Conservation (phyloP, 768 basidiomycete species). For the Russula sp. region DNA sequence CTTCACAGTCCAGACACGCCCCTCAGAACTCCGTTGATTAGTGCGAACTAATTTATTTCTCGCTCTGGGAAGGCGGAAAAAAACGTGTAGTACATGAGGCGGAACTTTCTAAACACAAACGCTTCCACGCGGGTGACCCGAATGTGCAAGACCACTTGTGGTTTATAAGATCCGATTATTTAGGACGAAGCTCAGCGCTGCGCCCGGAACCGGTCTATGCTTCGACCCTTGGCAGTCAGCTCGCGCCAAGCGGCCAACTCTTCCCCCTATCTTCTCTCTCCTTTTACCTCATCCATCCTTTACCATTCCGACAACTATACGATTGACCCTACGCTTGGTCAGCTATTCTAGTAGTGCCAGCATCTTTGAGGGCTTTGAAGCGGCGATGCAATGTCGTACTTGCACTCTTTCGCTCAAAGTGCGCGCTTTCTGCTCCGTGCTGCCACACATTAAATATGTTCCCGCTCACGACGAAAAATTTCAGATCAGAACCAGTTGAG, state of each 20-base stretch:
- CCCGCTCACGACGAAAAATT: neutral
- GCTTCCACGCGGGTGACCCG: neutral
- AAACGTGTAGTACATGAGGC: slow-evolving; percentile 15
- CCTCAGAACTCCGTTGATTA: neutral
- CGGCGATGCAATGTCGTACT: slow-evolving; percentile 17
- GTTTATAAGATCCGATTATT: slow-evolving; percentile 4
- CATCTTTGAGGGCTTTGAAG: neutral
- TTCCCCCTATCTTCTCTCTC: slow-evolving; percentile 9
- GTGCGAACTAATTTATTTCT: neutral
- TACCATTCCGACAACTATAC: slow-evolving; percentile 8
- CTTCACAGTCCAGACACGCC: neutral
- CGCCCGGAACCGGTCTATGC: slow-evolving; percentile 1
- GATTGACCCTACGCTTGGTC: neutral
- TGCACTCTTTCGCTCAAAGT: slow-evolving; percentile 12
- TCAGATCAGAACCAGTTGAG: slow-evolving; percentile 18
- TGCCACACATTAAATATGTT: neutral
- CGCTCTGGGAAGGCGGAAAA: neutral
- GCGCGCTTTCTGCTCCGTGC: neutral
- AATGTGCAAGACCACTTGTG: neutral
- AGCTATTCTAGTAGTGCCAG: neutral
- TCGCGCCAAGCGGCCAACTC: neutral
- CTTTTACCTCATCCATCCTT: neutral
- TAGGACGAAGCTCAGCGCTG: neutral
- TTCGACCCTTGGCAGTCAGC: neutral
- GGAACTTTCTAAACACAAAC: neutral